Conservation (phyloP, 2,329 filamentous ascomycete species). For the Ploettnerulaceae sp. region DNA sequence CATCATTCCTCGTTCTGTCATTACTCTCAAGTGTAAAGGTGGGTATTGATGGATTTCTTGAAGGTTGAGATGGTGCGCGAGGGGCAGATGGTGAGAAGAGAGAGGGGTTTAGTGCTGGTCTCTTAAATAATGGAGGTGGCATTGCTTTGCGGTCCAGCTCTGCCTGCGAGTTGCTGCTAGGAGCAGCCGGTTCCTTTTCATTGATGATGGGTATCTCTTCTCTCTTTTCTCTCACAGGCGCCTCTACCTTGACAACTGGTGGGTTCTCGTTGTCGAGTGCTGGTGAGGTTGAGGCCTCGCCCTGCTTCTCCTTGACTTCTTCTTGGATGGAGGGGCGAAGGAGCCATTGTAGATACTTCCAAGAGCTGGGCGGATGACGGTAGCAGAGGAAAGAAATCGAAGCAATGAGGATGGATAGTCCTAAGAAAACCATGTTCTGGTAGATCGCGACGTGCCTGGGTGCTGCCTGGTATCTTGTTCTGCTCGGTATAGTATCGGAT, state of each 20-base stretch:
- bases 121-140: constrained; percentile 33
- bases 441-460: background rate
- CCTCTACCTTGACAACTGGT: background rate
- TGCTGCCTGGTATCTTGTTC: background rate
- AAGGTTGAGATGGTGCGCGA: constrained; percentile 36
- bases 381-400: constrained; percentile 55
- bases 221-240: background rate
- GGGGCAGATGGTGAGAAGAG: constrained; percentile 44
- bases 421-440: constrained; percentile 52
- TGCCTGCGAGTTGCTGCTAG: constrained; percentile 14
- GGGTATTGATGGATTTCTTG: constrained; percentile 16
- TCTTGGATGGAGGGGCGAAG: constrained; percentile 13
- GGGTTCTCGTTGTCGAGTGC: constrained; percentile 1
- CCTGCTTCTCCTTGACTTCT: constrained; percentile 9
- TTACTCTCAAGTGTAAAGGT: constrained; percentile 20
- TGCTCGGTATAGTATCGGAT: no score
- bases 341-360: constrained; percentile 37
- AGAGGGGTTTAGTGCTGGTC: constrained; percentile 25
- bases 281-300: constrained; percentile 12
- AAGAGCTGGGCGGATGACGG: constrained; percentile 47
- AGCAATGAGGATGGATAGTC: constrained; percentile 57
- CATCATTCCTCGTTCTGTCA: constrained; percentile 6
- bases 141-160: constrained; percentile 35
- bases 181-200: background rate
- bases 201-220: background rate